Base-by-base conservation (phyloP, 1,139 yeast species). In the Protomyces arabidopsidicola region DNA sequence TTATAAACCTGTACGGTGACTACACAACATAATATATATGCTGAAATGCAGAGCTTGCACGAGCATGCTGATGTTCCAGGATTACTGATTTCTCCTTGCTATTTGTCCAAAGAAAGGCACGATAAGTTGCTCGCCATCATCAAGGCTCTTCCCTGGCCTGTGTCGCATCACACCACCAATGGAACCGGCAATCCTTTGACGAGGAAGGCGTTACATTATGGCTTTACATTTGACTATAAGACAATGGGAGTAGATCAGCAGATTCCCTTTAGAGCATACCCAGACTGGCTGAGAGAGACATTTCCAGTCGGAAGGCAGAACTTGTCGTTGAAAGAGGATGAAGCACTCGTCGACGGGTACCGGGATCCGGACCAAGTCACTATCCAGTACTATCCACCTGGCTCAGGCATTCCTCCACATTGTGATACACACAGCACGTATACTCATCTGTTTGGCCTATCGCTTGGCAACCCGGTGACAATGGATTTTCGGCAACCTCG, bases 351-450 rank as follows among this genome's bases (percentile, higher is more conserved):
- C 9, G 3, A n/a, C 2, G 48, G 22, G 5, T 42, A 42, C 16
- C 42, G 45, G 12, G 38, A 22, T 8, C 62, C 62, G 8, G 62
- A 58, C 12, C 62, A 58, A 38, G 62, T 58, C 34, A 51, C 56
- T 16, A 20, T 58, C 18, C 62, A 58, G 52, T 58, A 58, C 56
- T 58, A 58, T 20, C 39, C 52, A 3, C 62, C 62, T 9, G 56
- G 56, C 45, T 51, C 62, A n/a, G 62, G 62, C 35, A 58, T 58
- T n/a, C 62, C 62, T 6, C 62, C 62, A 24, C 62, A 58, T 45
- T 55, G 53, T 14, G 62, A 58, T 39, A 58, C 62, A 14, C 62
- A 58, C n/a, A 38, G 52, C 35, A 53, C 53, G 35, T 58, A 58
- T 34, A 55, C 39, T 22, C 53, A 51, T n/a, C 34, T 58, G 16